Evolutionary conservation across 169 alveolate species (phyloP), one percentile per base, ranked within the genome.

Genomic region (Eimeria tenella): DNA sequence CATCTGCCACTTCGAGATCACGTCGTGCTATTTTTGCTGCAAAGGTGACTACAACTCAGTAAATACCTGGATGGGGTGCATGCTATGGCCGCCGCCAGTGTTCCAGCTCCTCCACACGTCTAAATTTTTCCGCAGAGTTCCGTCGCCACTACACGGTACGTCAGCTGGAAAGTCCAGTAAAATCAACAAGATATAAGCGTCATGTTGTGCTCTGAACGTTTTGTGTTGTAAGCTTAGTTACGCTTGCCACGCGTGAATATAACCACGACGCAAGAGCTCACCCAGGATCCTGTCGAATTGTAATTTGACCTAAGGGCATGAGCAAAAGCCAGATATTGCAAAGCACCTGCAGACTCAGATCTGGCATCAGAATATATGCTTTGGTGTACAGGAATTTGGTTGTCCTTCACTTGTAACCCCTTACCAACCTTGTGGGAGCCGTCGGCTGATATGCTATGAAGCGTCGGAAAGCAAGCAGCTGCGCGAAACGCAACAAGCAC

Each of bases 101-200:
- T 68, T 92, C 95, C 93, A 93, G 82, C 88, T 94, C 62, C 95
- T 75, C 98, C 99, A 98, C 49, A 98, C 95, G 81, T 95, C 93
- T 52, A 98, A 98, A 63, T 97, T 96, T 95, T 98, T 98, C 93
- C 99, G 96, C 87, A 98, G 94, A 13, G 99, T 98, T 7, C 99
- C 99, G 94, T 98, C 99, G 21, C 99, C 99, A 65, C 99, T 96
- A 92, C 99, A 98, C 4, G 99, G 99, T 13, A 98, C 99, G 95
- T 98, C 99, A 95, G 95, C 95, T 92, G 90, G 52, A 31, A 17
- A 31, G 42, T 68, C 52, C 73, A 81, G 74, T 4, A 56, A 52
- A 77, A 17, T 9, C 23, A 6, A 49, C 87, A 7, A 52, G 25
- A 13, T n/a, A 58, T 21, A 81, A 25, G 42, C 60, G 42, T 11